Evolutionary conservation across 768 basidiomycete genomes (phyloP), one percentile per base, ranked within the genome.

Genomic region (Psilocybe tampanensis): DNA sequence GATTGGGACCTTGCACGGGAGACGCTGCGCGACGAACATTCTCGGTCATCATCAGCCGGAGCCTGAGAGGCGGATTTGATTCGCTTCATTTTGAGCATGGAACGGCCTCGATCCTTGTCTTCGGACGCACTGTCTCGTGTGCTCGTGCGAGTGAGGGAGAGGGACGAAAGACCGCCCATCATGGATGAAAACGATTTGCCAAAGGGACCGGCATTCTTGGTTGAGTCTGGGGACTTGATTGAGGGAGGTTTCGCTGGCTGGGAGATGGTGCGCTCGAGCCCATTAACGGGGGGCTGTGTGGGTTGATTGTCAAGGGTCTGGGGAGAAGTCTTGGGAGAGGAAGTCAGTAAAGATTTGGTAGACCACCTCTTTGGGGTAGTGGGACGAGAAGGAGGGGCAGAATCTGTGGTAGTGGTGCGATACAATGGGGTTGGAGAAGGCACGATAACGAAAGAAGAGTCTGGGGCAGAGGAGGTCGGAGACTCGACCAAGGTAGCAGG

Each of bases 1-100:
- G 93, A 92, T 63, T 86, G 79, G 44, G 90, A 89, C 36, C 92
- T 86, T 13, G 89, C 80, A 55, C 89, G 88, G 11, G 79, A 77
- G 3, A 72, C 71, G 47, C 80, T 82, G 49, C 80, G 79, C 11
- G 72, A 70, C 12, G 26, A 29, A 17, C 72, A 69, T 36, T 74
- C 75, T 2, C 66, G 57, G 6, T 74, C 75, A 3, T 71, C 58
- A 13, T 72, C 56, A 1, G 75, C 62, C 0, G 78, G 74, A 1
- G 67, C 77, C 53, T 81, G 79, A 3, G 85, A 86, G 3, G 78
- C 74, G 8, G 84, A 80, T 39, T 83, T 81, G 26, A 71, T 62
- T 23, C 70, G 75, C 62, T 83, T 82, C 47, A 66, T 67, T 50
- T 75, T 75, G 58, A 75, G 73, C 61, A 80, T 74, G 29, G 80